phyloP scores from a whole-genome alignment of 2,329 filamentous ascomycete species.

The Ophiostoma montium region DNA sequence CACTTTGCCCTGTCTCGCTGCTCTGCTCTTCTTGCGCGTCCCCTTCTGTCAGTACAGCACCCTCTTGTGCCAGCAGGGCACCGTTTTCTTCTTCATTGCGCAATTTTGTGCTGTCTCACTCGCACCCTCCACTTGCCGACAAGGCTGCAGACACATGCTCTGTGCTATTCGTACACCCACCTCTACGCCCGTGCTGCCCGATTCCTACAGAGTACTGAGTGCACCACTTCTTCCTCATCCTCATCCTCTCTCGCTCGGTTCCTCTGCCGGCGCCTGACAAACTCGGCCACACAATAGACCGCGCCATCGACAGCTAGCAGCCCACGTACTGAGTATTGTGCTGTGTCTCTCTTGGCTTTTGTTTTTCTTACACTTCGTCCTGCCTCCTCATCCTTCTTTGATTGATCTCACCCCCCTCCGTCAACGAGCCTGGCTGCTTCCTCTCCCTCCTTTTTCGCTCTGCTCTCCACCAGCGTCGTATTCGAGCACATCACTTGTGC shows the following conservation, averaged over 20 bases:
- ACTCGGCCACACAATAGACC: neutral
- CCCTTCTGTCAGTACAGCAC: no score
- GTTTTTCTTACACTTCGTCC: neutral
- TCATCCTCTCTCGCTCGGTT: no score
- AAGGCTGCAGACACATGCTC: no score
- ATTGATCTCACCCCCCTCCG: neutral
- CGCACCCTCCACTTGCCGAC: no score
- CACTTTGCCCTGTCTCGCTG: neutral
- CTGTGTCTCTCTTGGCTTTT: no score
- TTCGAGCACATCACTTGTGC: neutral
- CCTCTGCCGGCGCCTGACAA: neutral
- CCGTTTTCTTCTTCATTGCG: neutral
- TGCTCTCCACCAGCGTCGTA: neutral
- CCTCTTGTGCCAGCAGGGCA: neutral
- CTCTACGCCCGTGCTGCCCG: no score
- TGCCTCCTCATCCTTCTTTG: neutral
- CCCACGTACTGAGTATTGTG: neutral
- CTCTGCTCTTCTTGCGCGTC: neutral
- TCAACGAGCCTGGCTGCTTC: neutral
- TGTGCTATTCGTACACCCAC: no score
- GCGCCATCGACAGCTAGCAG: conserved; percentile 2
- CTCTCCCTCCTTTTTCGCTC: neutral
- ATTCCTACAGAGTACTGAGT: no score
- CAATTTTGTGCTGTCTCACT: no score
- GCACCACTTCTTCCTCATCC: no score